Conservation (phyloP, 225 moss, liverwort and hornwort species). For the Anthoceros angustus region DNA sequence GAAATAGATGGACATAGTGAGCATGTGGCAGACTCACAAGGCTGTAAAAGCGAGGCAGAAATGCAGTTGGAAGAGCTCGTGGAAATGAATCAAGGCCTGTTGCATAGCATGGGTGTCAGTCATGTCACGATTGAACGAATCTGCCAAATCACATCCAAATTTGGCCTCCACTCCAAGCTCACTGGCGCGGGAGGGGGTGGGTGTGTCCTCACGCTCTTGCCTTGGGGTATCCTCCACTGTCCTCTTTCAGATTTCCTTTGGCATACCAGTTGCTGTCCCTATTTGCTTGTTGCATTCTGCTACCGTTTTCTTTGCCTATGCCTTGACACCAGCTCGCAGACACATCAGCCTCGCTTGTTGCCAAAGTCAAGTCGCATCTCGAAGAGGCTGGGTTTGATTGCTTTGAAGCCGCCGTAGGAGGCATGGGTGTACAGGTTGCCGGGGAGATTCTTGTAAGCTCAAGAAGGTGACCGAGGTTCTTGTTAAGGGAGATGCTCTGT, state of each 20-base stretch:
- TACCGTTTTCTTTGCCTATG: constrained; percentile 2
- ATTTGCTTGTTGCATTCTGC: not conserved
- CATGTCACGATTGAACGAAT: constrained; percentile 76
- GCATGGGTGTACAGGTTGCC: constrained; percentile 61
- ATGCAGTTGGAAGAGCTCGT: constrained; percentile 57
- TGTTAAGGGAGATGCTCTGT: no score
- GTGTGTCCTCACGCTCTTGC: constrained; percentile 86
- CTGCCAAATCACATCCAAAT: constrained; percentile 53
- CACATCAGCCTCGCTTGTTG: constrained; percentile 21
- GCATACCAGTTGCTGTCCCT: no score
- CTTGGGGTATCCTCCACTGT: constrained; percentile 45
- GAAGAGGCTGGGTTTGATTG: constrained; percentile 59
- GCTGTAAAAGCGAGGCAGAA: constrained; percentile 3
- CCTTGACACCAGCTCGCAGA: constrained; percentile 17
- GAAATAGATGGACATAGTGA: constrained; percentile 22
- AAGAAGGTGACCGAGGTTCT: no score
- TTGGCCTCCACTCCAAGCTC: constrained; percentile 62
- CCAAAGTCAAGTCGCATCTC: constrained; percentile 58
- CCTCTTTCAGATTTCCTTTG: not conserved
- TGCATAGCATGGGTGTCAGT: constrained; percentile 89
- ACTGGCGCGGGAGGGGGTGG: constrained; percentile 99
- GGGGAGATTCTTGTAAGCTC: not conserved
- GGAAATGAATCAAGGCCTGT: constrained; percentile 84
- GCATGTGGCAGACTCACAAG: constrained; percentile 22
- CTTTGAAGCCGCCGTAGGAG: constrained; percentile 86